Evolutionary conservation across 2,329 filamentous ascomycete genomes (phyloP).

Genomic region (Sporothrix brunneoviolacea): DNA sequence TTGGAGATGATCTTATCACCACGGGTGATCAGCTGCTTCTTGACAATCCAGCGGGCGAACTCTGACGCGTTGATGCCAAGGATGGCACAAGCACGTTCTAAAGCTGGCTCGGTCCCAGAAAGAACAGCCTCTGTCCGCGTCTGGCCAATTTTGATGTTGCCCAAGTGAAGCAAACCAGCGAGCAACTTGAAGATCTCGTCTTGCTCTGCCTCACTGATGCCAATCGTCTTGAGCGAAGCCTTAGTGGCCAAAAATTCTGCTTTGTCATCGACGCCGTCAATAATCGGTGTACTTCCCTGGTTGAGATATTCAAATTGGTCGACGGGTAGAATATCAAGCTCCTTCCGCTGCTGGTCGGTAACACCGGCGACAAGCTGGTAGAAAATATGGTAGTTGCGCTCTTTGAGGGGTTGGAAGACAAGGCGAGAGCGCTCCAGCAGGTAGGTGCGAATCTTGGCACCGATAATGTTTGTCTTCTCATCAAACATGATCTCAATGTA

Average conservation of each 20-base stretch:
- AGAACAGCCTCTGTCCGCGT: conserved; percentile 84
- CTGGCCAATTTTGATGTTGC: conserved; percentile 92
- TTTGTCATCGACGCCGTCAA: conserved; percentile 93
- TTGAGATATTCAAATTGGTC: conserved; percentile 96
- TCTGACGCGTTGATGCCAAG: conserved; percentile 79
- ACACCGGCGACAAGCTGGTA: conserved; percentile 94
- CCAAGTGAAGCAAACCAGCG: conserved; percentile 85
- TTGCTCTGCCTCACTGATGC: conserved; percentile 69
- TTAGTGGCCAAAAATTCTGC: conserved; percentile 87
- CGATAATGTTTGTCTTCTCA: conserved; percentile 89
- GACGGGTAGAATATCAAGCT: conserved; percentile 70
- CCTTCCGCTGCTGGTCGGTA: conserved; percentile 73
- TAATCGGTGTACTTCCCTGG: conserved; percentile 83
- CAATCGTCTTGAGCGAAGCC: conserved; percentile 80
- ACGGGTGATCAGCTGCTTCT: conserved; percentile 94
- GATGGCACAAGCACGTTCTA: conserved; percentile 74
- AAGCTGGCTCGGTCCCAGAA: conserved; percentile 69
- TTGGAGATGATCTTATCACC: conserved; percentile 98
- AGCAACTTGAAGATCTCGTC: conserved; percentile 82
- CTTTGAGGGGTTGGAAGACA: conserved; percentile 94
- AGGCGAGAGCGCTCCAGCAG: conserved; percentile 89
- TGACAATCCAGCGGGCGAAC: conserved; percentile 97
- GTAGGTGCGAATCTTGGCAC: conserved; percentile 94
- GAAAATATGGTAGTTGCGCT: conserved; percentile 98
- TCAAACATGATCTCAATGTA: conserved; percentile 99